Base-by-base conservation (phyloP, 2,329 filamentous ascomycete species). In the Fusarium nygamai region DNA sequence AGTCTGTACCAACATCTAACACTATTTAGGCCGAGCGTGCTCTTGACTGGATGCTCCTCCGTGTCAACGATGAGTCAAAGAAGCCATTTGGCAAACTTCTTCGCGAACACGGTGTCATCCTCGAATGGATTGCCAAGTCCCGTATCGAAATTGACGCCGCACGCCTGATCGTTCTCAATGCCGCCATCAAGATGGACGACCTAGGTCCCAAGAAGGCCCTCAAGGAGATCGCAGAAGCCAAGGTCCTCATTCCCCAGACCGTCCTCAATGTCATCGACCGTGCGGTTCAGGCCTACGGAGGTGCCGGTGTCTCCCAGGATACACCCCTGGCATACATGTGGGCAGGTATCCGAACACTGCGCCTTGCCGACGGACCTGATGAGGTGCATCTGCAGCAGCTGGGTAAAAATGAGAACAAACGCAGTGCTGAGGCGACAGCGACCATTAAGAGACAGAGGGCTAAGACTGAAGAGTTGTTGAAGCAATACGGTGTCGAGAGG, bases 61-160 rank as follows among this genome's bases (percentile, higher is more conserved):
- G 96, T 72, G 92, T 98, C 85, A 98, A 98, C 85, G 96, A 99
- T 85, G 91, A 94, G 58, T 88, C 86, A 78, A 98, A 98, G 88
- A 95, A 92, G 79, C 93, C 96, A 1, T 99, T 99, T 81, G 95
- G 95, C 81, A 94, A 97, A 85, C 88, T 92, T 65, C 90, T 99
- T 47, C 89, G 90, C 80, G 91, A 97, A 81, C 96, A 99, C 84
- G 96, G 96, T 78, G 94, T 98, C 43, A 96, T 98, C 84, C 90
- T 98, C 46, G 94, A 98, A 82, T 97, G 96, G 89, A 94, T 98
- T 43, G 96, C 96, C 48, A 93, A 92, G 80, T 96, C 94, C 3
- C 92, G 96, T 36, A 92, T 98, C 76, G 96, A 98, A 81, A 98
- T 99, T 80, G 96, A 98, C 82, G 91, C 95, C 2, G 94, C 96